A percentile compares a stretch with the other conserved stretches of the same genome.
These are phyloP conservation scores for Luvunga scandens DNA, from an alignment of 345 rosid species.

Conservation along the genomic window DNA sequence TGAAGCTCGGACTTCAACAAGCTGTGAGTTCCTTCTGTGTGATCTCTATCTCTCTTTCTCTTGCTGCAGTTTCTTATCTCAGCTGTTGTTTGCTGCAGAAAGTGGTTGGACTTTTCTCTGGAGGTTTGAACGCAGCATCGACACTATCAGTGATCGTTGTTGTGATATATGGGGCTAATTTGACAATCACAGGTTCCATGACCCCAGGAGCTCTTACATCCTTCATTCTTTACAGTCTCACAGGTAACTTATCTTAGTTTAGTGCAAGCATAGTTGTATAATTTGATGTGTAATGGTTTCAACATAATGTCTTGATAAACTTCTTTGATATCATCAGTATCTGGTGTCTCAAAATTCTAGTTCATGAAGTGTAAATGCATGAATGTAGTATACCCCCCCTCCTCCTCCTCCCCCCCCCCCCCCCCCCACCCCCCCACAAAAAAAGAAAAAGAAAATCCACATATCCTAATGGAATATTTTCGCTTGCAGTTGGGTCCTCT, in stretches of 20 bases:
- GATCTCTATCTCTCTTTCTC: constrained; percentile 6
- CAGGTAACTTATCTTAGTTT: constrained; percentile 48
- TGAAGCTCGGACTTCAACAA: constrained; percentile 80
- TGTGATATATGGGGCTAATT: constrained; percentile 83
- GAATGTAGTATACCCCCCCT: neutral
- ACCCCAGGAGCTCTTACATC: constrained; percentile 90
- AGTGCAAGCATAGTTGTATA: neutral
- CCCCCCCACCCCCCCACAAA: too few relatives aligned
- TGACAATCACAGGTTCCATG: constrained; percentile 81
- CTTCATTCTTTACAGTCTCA: constrained; percentile 93
- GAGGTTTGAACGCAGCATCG: constrained; percentile 85
- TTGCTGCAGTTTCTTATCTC: neutral
- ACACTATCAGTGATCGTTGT: constrained; percentile 76
- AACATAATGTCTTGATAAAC: neutral
- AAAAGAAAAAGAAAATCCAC: too few relatives aligned
- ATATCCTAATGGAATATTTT: neutral
- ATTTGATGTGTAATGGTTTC: neutral
- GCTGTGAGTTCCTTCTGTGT: constrained; percentile 56
- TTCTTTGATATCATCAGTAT: neutral
- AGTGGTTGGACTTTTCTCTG: constrained; percentile 70
- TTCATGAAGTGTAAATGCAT: neutral
- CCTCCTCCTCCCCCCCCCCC: too few relatives aligned
- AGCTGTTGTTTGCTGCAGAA: constrained; percentile 34
- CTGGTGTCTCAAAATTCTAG: neutral
- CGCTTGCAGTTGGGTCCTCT: constrained; percentile 78